phyloP scores from a whole-genome alignment of 495 filamentous ascomycete genomes.

The Glutinoglossum americanum region DNA sequence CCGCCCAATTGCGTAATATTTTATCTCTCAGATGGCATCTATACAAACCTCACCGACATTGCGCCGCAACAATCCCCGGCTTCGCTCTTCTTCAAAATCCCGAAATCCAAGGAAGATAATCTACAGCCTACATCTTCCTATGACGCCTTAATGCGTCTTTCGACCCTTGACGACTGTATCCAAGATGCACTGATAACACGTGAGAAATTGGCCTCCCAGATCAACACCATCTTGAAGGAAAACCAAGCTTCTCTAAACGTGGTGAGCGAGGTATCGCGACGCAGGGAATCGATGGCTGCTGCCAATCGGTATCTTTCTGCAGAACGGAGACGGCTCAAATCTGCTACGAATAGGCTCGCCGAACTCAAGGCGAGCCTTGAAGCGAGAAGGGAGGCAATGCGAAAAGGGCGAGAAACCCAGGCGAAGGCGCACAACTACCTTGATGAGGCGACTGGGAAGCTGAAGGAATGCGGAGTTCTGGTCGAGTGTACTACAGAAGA shows the following conservation, averaged over 20 bases:
- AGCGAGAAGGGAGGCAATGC: slow-evolving; percentile 43
- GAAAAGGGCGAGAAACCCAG: slow-evolving; percentile 35
- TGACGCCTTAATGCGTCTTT: slow-evolving; percentile 72
- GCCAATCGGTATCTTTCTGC: slow-evolving; percentile 36
- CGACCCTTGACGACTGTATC: slow-evolving; percentile 77
- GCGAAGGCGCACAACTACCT: slow-evolving; percentile 32
- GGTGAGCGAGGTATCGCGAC: slow-evolving; percentile 32
- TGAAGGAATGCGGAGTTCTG: slow-evolving; percentile 30
- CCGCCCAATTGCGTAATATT: slow-evolving; percentile 73
- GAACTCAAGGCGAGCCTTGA: slow-evolving; percentile 45
- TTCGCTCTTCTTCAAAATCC: slow-evolving; percentile 20
- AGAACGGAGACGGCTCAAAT: slow-evolving; percentile 42
- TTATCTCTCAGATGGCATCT: slow-evolving; percentile 73
- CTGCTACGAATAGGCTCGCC: slow-evolving; percentile 31
- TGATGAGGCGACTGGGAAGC: slow-evolving; percentile 31
- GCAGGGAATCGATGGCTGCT: slow-evolving; percentile 33
- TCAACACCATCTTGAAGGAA: slow-evolving; percentile 44
- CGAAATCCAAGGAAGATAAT: slow-evolving; percentile 15
- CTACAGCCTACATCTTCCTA: slow-evolving; percentile 55
- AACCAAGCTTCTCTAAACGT: slow-evolving; percentile 23
- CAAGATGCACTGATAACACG: slow-evolving; percentile 72
- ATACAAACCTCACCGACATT: slow-evolving; percentile 46
- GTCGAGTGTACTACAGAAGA: slow-evolving; percentile 34
- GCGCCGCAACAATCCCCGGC: slow-evolving; percentile 16
- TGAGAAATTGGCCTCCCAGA: slow-evolving; percentile 51